phyloP scores from a whole-genome alignment of 352 stramenopile genomes.

The Phytophthora tubulina region DNA sequence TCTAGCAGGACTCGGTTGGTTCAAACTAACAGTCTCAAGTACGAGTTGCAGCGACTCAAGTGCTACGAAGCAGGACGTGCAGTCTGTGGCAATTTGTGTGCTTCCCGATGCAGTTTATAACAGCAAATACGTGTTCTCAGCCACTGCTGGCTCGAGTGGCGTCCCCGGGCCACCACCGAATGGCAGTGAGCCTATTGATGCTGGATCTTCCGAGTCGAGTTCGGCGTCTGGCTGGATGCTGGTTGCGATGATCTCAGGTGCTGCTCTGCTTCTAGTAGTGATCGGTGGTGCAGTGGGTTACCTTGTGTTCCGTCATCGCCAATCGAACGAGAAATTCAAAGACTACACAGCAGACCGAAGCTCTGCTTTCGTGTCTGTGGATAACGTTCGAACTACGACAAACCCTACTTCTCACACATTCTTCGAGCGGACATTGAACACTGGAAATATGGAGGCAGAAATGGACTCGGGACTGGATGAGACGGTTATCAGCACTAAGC shows the following conservation, averaged over 20 bases:
- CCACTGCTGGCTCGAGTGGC: not conserved
- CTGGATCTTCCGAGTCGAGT: not conserved
- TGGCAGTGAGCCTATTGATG: constrained; percentile 6
- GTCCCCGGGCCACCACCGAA: constrained; percentile 1
- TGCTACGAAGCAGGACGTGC: constrained; percentile 32
- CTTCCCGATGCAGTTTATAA: constrained; percentile 46
- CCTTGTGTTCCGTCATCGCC: constrained; percentile 40
- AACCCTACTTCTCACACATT: constrained; percentile 24
- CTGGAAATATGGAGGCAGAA: constrained; percentile 22
- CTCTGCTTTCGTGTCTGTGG: constrained; percentile 25
- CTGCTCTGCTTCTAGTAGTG: constrained; percentile 33
- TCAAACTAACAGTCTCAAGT: constrained; percentile 37
- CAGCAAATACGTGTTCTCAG: constrained; percentile 38
- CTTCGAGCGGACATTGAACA: constrained; percentile 41
- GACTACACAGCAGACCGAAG: constrained; percentile 31
- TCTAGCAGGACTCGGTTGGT: constrained; percentile 13
- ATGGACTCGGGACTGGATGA: constrained; percentile 23
- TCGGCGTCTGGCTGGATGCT: constrained; percentile 47
- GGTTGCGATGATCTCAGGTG: constrained; percentile 50
- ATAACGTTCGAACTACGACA: constrained; percentile 2
- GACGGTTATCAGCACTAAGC: constrained; percentile 28
- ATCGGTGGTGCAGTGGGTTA: constrained; percentile 40
- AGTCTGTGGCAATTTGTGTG: constrained; percentile 41
- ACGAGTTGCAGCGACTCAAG: constrained; percentile 38
- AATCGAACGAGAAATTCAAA: constrained; percentile 23